phyloP scores from a whole-genome alignment of 768 basidiomycete genomes.

The Russula emetica region DNA sequence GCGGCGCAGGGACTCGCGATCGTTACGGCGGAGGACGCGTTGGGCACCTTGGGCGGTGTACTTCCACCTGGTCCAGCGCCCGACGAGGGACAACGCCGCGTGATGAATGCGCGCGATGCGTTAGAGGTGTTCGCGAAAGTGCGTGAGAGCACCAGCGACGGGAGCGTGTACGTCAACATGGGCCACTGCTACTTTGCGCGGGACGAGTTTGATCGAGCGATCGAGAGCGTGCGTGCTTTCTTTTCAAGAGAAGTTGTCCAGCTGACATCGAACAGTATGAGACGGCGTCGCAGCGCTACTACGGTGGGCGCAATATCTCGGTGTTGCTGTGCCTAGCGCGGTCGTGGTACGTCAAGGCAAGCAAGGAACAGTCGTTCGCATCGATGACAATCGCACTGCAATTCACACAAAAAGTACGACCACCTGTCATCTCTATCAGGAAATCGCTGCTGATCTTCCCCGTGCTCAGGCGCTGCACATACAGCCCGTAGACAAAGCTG shows the following conservation, averaged over 20 bases:
- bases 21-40: constrained; percentile 84
- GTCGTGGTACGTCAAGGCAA: constrained; percentile 92
- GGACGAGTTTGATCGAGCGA: constrained; percentile 93
- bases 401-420: constrained; percentile 71
- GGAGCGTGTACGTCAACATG: constrained; percentile 92
- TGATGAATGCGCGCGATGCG: constrained; percentile 80
- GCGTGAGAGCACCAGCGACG: constrained; percentile 75
- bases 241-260: not conserved
- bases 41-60: constrained; percentile 62
- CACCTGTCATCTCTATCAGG: constrained; percentile 32
- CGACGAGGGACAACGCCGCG: constrained; percentile 63
- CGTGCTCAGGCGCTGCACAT: constrained; percentile 71
- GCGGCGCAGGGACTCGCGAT: constrained; percentile 97
- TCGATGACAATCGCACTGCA: constrained; percentile 82
- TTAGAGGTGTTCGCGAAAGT: constrained; percentile 88
- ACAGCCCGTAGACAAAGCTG: constrained; percentile 84
- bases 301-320: constrained; percentile 66
- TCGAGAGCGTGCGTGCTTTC: constrained; percentile 73
- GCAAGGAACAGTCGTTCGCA: constrained; percentile 76
- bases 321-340: constrained; percentile 83
- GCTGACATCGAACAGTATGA: constrained; percentile 61
- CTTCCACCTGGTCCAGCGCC: constrained; percentile 41
- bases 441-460: constrained; percentile 17
- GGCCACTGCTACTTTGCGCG: constrained; percentile 91
- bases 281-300: constrained; percentile 79